A percentile compares a stretch with the other conserved stretches of the same genome.
phyloP scores from a whole-genome alignment of 2,329 filamentous ascomycete genomes.

The Fusarium paranaense region DNA sequence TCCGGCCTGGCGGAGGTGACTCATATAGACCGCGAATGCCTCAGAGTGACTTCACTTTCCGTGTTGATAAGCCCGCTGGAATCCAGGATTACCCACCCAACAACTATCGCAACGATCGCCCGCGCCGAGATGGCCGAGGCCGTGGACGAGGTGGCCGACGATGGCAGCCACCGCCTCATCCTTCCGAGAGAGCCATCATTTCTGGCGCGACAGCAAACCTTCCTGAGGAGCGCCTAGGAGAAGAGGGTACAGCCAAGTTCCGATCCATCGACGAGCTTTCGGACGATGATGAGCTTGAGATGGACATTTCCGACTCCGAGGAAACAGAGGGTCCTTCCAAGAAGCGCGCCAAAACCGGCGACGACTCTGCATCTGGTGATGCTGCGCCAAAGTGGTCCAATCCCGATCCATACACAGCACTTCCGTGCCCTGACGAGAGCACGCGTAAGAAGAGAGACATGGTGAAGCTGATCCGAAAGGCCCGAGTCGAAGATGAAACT shows the following conservation, averaged over 20 bases:
- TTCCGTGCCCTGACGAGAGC: conserved; percentile 82
- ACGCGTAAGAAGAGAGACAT: conserved; percentile 85
- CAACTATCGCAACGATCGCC: conserved; percentile 33
- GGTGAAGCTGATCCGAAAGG: conserved; percentile 91
- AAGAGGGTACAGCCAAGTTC: conserved; percentile 63
- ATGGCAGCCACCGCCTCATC: conserved; percentile 54
- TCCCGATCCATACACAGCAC: conserved; percentile 89
- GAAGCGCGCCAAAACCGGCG: conserved; percentile 48
- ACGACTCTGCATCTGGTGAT: conserved; percentile 51
- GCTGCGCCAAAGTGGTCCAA: conserved; percentile 89
- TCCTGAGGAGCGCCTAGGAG: conserved; percentile 60
- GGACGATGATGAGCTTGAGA: conserved; percentile 72
- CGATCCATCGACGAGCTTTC: conserved; percentile 68
- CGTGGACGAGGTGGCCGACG: conserved; percentile 45
- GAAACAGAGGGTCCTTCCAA: conserved; percentile 55
- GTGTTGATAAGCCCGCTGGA: conserved; percentile 63
- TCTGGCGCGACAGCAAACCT: conserved; percentile 55
- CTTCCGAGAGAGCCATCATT: conserved; percentile 64
- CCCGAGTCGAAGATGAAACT: conserved; percentile 71
- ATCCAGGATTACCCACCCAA: conserved; percentile 51
- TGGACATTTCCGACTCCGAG: conserved; percentile 67
- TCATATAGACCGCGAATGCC: conserved; percentile 50
- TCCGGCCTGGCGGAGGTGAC: conserved; percentile 31
- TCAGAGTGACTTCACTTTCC: conserved; percentile 67
- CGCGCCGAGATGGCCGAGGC: conserved; percentile 40